Conservation (phyloP, 1,284 basidiomycete species). For the Pseudozyma tsukubaensis region DNA sequence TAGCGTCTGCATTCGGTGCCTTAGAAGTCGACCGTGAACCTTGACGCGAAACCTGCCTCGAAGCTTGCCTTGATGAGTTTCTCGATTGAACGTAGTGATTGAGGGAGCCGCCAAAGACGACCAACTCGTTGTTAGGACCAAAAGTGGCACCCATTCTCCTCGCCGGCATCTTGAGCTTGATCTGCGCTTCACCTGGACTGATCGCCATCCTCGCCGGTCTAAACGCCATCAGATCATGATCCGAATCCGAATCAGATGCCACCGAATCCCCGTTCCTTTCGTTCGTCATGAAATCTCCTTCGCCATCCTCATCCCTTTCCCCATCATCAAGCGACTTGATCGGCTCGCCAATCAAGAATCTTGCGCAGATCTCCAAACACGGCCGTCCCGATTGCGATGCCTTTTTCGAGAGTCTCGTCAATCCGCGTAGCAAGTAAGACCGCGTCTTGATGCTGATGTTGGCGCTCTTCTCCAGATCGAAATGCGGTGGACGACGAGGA, state of each 20-base stretch:
- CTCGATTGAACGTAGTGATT: slow-evolving; percentile 28
- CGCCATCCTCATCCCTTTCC: slow-evolving; percentile 13
- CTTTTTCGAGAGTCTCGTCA: slow-evolving; percentile 39
- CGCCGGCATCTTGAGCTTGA: slow-evolving; percentile 34
- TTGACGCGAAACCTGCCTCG: slow-evolving; percentile 9
- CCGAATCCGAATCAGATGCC: slow-evolving; percentile 25
- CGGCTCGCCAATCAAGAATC: slow-evolving; percentile 58
- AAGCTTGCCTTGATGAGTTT: slow-evolving; percentile 21
- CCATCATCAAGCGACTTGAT: slow-evolving; percentile 45
- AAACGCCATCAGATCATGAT: slow-evolving; percentile 22
- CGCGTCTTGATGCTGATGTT: slow-evolving; percentile 61
- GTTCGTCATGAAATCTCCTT: slow-evolving; percentile 18
- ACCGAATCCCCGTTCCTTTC: slow-evolving; percentile 18
- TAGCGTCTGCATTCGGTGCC: slow-evolving; percentile 11
- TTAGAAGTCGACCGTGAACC: slow-evolving; percentile 16
- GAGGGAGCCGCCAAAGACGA: slow-evolving; percentile 41
- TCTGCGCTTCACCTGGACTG: slow-evolving; percentile 1
- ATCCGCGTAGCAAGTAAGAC: slow-evolving; percentile 53
- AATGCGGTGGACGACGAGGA: slow-evolving; percentile 53
- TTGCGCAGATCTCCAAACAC: slow-evolving; percentile 53
- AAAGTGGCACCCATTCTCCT: slow-evolving; percentile 49
- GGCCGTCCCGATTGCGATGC: slow-evolving; percentile 30
- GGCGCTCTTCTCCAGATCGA: slow-evolving; percentile 63
- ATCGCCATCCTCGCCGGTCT: slow-evolving; percentile 12
- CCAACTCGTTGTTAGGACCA: slow-evolving; percentile 47